phyloP scores from a whole-genome alignment of 305 asterid genomes.

The Vinca major region DNA sequence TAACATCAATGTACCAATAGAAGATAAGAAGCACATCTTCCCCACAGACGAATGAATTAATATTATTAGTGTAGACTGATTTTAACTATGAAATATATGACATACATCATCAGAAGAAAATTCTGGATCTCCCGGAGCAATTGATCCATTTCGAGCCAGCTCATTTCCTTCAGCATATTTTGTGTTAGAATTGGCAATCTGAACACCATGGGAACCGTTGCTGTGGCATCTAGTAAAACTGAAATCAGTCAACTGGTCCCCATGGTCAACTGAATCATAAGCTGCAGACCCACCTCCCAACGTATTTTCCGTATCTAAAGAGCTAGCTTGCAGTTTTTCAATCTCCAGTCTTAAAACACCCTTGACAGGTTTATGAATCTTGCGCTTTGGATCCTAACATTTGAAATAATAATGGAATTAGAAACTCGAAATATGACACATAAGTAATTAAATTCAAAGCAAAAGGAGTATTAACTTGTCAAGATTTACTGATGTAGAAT shows the following conservation, averaged over 20 bases:
- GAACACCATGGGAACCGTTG: slow-evolving; percentile 39
- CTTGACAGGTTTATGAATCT: slow-evolving; percentile 94
- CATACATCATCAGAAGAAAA: slow-evolving; percentile 54
- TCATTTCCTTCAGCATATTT: slow-evolving; percentile 44
- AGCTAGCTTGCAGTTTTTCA: slow-evolving; percentile 74
- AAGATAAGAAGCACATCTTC: not conserved
- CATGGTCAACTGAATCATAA: slow-evolving; percentile 49
- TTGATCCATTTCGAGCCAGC: slow-evolving; percentile 64
- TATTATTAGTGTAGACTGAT: not conserved
- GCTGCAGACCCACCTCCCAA: slow-evolving; percentile 43
- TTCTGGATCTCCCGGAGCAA: slow-evolving; percentile 41
- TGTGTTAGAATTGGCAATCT: slow-evolving; percentile 35
- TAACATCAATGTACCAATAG: not conserved
- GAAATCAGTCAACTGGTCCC: slow-evolving; percentile 31
- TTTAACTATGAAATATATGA: slow-evolving; percentile 1
- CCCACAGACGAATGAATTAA: not conserved
- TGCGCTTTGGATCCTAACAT: slow-evolving; percentile 88
- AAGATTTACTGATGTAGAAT: not conserved
- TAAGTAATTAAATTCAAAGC: slow-evolving; percentile 2
- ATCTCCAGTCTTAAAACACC: slow-evolving; percentile 89
- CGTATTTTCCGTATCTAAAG: slow-evolving; percentile 50
- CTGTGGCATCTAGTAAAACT: slow-evolving; percentile 31
- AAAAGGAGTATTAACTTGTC: not conserved
- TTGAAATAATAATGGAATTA: slow-evolving; percentile 20
- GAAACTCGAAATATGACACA: slow-evolving; percentile 12